Percentiles rank a stretch among this genome's conserved stretches.
These are phyloP conservation scores for Neurospora sp. DNA, from an alignment of 2,329 filamentous ascomycete genomes.

Conservation along the genomic window DNA sequence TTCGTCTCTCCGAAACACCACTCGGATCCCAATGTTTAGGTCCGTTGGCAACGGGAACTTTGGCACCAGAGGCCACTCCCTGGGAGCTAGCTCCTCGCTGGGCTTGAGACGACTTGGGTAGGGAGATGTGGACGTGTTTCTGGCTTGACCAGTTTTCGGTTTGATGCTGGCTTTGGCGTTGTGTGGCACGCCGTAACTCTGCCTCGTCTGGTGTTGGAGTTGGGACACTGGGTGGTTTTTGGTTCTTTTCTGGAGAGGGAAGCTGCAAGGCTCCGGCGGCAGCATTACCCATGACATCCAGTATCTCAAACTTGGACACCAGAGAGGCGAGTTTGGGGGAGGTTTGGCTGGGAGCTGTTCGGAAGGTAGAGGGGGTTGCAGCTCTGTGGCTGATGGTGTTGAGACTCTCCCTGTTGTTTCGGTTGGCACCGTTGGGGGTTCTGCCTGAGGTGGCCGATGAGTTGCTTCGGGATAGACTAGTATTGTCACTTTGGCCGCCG, in stretches of 20 bases:
- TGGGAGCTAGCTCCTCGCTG: background rate
- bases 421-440: background rate
- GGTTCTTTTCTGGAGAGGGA: background rate
- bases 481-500: background rate
- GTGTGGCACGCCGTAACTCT: background rate
- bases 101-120: background rate
- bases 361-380: background rate
- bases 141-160: background rate
- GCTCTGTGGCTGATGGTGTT: background rate
- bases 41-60: background rate
- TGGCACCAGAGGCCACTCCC: background rate
- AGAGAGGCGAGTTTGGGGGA: slow-evolving; percentile 19
- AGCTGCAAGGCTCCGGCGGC: slow-evolving; percentile 4
- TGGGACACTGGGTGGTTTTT: slow-evolving; percentile 1
- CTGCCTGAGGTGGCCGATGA: background rate
- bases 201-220: background rate
- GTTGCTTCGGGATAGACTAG: background rate
- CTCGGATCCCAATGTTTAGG: slow-evolving; percentile 19
- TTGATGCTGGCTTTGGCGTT: background rate
- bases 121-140: background rate
- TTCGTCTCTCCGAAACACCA: slow-evolving; percentile 22
- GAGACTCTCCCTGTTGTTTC: slow-evolving; percentile 1
- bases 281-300: slow-evolving; percentile 18
- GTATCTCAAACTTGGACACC: slow-evolving; percentile 26
- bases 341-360: background rate